These are phyloP conservation scores for Atkinsonella hypoxylon DNA, from an alignment of 2,329 filamentous ascomycete species.

Conservation along the genomic window DNA sequence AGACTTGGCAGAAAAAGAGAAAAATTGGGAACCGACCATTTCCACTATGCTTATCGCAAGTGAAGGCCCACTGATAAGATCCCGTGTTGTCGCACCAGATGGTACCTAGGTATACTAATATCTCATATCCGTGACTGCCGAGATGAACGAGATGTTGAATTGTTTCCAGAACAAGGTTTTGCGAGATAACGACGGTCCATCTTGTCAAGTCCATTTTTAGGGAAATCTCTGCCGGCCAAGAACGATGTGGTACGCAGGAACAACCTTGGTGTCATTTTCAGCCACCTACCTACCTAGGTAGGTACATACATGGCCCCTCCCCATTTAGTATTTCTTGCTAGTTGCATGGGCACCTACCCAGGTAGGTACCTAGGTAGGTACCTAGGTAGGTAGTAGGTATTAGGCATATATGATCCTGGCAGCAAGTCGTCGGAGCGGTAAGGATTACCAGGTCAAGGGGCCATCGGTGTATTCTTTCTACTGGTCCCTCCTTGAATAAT, in stretches of 20 bases:
- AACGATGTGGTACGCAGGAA: not conserved
- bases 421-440: too few species aligned
- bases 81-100: not conserved
- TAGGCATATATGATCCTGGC: too few species aligned
- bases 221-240: not conserved
- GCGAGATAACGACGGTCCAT: not conserved
- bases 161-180: not conserved
- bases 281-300: too few species aligned
- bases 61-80: conserved; percentile 1
- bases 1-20: not conserved
- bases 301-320: too few species aligned
- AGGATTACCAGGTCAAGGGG: too few species aligned
- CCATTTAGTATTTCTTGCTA: too few species aligned
- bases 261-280: not conserved
- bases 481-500: too few species aligned
- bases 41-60: conserved; percentile 3
- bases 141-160: not conserved
- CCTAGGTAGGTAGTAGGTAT: too few species aligned
- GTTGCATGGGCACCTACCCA: too few species aligned
- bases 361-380: too few species aligned
- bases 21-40: not conserved
- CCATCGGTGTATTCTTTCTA: too few species aligned
- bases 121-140: not conserved
- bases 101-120: not conserved
- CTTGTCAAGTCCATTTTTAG: not conserved